A percentile compares a stretch with the other conserved stretches of the same genome.
Conservation (phyloP, 192 early-diverging fungal genomes). For the Chytriomyces confervae region DNA sequence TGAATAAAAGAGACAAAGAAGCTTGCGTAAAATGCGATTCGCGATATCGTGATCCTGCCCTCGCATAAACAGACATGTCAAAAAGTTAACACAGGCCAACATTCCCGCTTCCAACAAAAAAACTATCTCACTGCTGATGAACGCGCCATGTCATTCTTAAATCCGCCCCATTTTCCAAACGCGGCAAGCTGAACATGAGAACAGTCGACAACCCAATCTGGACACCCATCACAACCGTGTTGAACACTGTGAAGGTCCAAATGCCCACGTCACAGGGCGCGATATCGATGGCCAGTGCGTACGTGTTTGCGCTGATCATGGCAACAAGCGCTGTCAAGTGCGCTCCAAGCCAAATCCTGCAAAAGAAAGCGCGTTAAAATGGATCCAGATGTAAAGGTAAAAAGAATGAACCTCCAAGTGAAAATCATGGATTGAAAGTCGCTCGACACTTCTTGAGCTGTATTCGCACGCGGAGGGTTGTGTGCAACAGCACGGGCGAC, state of each 20-base stretch:
- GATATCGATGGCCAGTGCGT: not conserved
- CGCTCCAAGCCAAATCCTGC: conserved; percentile 21
- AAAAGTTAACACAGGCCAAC: not conserved
- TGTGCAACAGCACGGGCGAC: too few relatives aligned
- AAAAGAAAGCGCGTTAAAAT: not conserved
- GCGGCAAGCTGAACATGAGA: conserved; percentile 6
- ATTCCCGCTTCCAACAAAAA: not conserved
- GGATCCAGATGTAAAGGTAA: too few relatives aligned
- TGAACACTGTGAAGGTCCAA: conserved; percentile 4
- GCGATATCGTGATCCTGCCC: not conserved
- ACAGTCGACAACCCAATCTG: not conserved
- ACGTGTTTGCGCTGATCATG: not conserved
- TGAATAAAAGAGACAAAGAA: conserved; percentile 8
- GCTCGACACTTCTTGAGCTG: too few relatives aligned
- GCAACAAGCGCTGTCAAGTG: not conserved
- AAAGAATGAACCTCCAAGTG: conserved; percentile 16
- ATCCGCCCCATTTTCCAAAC: not conserved
- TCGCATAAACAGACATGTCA: not conserved
- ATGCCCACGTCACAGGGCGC: conserved; percentile 2
- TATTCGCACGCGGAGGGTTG: too few relatives aligned
- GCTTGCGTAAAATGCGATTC: not conserved
- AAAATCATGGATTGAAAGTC: conserved; percentile 12
- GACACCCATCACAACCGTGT: conserved; percentile 7
- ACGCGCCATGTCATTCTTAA: conserved; percentile 29
- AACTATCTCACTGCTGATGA: not conserved